phyloP scores from a whole-genome alignment of 306 rosid genomes.

The Lathyrus tuberosus region DNA sequence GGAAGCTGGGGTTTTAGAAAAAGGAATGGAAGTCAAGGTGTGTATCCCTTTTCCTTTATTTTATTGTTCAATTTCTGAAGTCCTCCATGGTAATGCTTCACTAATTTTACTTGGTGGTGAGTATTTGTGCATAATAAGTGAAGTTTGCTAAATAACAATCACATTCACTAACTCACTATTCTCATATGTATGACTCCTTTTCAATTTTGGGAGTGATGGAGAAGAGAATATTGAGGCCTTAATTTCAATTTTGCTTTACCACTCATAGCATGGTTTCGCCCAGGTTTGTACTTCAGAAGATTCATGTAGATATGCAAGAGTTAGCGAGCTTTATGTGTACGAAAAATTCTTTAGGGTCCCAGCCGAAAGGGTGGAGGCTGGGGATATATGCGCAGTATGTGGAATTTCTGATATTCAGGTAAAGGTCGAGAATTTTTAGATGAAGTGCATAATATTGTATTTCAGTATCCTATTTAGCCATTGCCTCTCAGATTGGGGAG shows the following conservation, averaged over 20 bases:
- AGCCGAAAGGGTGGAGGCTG: slow-evolving; percentile 81
- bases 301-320: slow-evolving; percentile 80
- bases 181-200: background rate
- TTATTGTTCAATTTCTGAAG: slow-evolving; percentile 35
- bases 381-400: slow-evolving; percentile 98
- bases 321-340: slow-evolving; percentile 93
- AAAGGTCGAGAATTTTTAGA: slow-evolving; percentile 27
- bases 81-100: slow-evolving; percentile 15
- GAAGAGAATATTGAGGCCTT: slow-evolving; percentile 16
- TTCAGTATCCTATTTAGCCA: slow-evolving; percentile 25
- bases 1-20: slow-evolving; percentile 79
- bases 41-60: slow-evolving; percentile 43
- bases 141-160: slow-evolving; percentile 16
- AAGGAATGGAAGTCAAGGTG: slow-evolving; percentile 90
- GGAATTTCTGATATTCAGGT: slow-evolving; percentile 97
- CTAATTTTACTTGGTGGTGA: slow-evolving; percentile 33
- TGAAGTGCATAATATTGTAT: slow-evolving; percentile 21
- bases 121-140: slow-evolving; percentile 32
- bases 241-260: slow-evolving; percentile 19
- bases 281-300: slow-evolving; percentile 92
- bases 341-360: slow-evolving; percentile 88
- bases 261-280: slow-evolving; percentile 36
- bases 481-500: slow-evolving; percentile 82
- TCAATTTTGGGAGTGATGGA: slow-evolving; percentile 9
- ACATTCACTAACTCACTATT: slow-evolving; percentile 8